Base-by-base conservation (phyloP, 2,329 filamentous ascomycete species). In the Aspergillus piperis region DNA sequence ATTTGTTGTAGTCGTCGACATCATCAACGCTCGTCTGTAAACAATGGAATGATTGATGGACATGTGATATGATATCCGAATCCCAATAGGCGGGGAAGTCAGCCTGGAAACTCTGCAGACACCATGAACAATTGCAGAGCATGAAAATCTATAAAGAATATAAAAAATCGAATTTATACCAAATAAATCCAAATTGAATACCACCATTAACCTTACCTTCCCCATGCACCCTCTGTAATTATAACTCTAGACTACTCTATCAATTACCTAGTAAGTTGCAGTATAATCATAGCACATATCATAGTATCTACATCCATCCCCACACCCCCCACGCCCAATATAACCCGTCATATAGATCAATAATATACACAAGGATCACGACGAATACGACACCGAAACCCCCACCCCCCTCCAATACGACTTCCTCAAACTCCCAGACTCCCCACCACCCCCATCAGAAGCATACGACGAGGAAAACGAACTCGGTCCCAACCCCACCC, bases 401-500 rank as follows among this genome's bases (percentile, higher is more conserved):
- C 77, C 77, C 48, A 79, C 74, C 10, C 77, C 73, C 53, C 71
- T 70, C 76, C 76, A 79, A 63, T 76, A 78, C 32, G 75, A 76
- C 50, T 65, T 63, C 17, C 61, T 67, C 21, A 69, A 64, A 25
- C 59, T 55, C 41, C 73, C 70, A 2, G 32, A 36, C 32, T 36
- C 32, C 11, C 32, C 32, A 32, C 10, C 30, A 38, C 73, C 69
- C 48, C 71, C 68, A 47, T 64, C 64, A 51, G 32, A 36, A 23
- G 68, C 64, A 17, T 69, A 66, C 21, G 71, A 66, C 39, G 67
- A 58, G 5, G 75, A 73, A 54, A 75, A 76, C 30, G 74, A 74
- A 19, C 73, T 71, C 10, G 79, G 82, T 72, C 96, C 92, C 58
- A 99, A 86, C 54, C 88, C 91, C 59, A 92, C 91, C 8, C 95